Evolutionary conservation across 768 basidiomycete species (phyloP).

Genomic region (Mycena kentingensis): DNA sequence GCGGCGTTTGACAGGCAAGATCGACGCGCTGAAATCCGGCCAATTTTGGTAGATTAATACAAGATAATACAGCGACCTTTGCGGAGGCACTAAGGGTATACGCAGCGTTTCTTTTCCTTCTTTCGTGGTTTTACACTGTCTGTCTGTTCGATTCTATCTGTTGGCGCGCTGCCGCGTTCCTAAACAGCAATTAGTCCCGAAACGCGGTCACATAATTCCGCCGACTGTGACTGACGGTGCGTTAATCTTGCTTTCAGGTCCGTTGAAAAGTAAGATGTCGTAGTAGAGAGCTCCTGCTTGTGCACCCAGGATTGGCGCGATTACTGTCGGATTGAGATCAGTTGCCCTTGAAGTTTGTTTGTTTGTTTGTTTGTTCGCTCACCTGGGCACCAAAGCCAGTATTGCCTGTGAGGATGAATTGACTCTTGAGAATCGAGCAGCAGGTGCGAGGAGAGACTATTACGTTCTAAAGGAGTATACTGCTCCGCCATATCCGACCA

Average conservation of each 20-base stretch:
- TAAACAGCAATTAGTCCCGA: not conserved
- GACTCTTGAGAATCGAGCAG: constrained; percentile 20
- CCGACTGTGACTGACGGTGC: constrained; percentile 49
- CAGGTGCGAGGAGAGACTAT: constrained; percentile 10
- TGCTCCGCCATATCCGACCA: constrained; percentile 65
- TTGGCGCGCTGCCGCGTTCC: not conserved
- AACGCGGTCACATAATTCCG: too few species aligned
- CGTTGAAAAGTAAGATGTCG: constrained; percentile 61
- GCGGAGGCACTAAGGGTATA: too few species aligned
- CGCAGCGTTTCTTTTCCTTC: too few species aligned
- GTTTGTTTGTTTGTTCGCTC: too few species aligned
- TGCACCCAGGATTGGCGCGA: constrained; percentile 61
- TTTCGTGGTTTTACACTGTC: not conserved
- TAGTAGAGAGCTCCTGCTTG: constrained; percentile 57
- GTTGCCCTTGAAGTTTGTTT: too few species aligned
- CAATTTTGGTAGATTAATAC: too few species aligned
- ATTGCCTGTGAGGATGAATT: constrained; percentile 47
- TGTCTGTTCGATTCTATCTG: not conserved
- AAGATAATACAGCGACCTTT: too few species aligned
- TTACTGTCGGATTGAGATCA: constrained; percentile 71
- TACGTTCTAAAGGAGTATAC: constrained; percentile 50
- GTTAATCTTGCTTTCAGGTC: constrained; percentile 56
- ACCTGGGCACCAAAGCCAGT: constrained; percentile 78
- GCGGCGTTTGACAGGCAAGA: too few species aligned
- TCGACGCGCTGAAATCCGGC: too few species aligned